Base-by-base conservation (phyloP, 257 asterid species). In the Solanum infundibuliforme region DNA sequence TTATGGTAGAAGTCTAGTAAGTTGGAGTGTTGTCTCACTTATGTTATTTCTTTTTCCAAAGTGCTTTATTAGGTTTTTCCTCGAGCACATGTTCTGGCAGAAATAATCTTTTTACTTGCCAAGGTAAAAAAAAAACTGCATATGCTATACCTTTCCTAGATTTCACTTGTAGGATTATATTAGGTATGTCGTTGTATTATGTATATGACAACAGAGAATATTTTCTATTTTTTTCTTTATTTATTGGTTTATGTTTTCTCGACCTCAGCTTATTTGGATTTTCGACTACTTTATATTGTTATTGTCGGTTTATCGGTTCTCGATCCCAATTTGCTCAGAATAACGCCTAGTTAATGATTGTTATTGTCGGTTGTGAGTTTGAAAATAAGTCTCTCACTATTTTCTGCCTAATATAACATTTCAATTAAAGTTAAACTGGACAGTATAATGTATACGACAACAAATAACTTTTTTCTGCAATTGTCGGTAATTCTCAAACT, bases 131-230 rank as follows among this genome's bases (percentile, higher is more conserved):
- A 6, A 48, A 2, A 55, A n/a, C n/a, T n/a, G 25, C 66, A 58
- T 7, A 20, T 2, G 34, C 34, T 32, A 4, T 32, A 0, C 2
- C 11, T 8, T 20, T 0, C 0, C 12, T 58, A 58, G 10, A 20
- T 3, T 58, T 1, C n/a, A 55, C 25, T 55, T 55, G 25, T 7
- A 55, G 5, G 25, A 20, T 55, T 55, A 20, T 55, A 55, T 55
- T 55, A 55, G 5, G 25, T 55, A 55, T 55, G 65, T 7, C 10
- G 0, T 55, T 20, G n/a, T 3, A 55, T 55, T 55, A 55, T 55
- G 65, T 55, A 55, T 0, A 55, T 55, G 65, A 55, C 25, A 20
- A 55, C n/a, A 20, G 20, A 55, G 0, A 55, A 55, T 7, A 55
- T 55, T 20, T 55, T 55, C 65, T 20, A 55, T 52, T 52, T 58